Base-by-base conservation (phyloP, 2,329 filamentous ascomycete species). In the Sphaerostilbella broomeana region DNA sequence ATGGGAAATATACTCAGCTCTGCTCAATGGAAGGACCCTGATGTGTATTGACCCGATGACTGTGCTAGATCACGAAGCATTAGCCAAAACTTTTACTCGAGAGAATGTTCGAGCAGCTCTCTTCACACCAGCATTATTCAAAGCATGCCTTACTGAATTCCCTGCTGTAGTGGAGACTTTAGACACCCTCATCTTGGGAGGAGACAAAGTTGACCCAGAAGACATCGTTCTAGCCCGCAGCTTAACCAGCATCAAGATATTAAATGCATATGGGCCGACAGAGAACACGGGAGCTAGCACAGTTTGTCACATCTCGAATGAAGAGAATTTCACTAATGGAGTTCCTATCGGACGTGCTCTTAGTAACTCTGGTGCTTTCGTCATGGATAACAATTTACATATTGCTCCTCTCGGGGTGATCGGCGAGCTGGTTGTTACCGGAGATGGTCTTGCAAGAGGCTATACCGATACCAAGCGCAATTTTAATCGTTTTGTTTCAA, bases 351-450 rank as follows among this genome's bases (percentile, higher is more conserved):
- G 53, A 0, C 9, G 38, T 6, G 30, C 51, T 1, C n/a, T 53
- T 2, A 44, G 25, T 5, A 52, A 55, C 24, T 52, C 53, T 6
- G 51, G 47, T 2, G 48, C 47, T 0, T 50, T 37, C 4, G 24
- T 55, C 1, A 48, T 44, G 32, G 53, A 56, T 13, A 4, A 12
- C 0, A 15, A 47, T 0, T 47, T 48, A 31, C 45, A 36, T 4
- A 40, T 54, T 1, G 51, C 54, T 0, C 40, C 44, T 1, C n/a
- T 36, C 1, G 52, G 53, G 0, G 48, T 51, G 2, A 36, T 54
- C 18, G 53, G 53, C 7, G 53, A 56, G 31, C 45, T 56, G 3
- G 44, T 55, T 10, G 45, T 56, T 1, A 49, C 49, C 3, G 53
- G 53, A 1, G 51, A 53, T 29, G 42, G 47, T 10, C 35, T 51